phyloP scores from a whole-genome alignment of 2,329 filamentous ascomycete genomes.

The Diaporthe caulivora region DNA sequence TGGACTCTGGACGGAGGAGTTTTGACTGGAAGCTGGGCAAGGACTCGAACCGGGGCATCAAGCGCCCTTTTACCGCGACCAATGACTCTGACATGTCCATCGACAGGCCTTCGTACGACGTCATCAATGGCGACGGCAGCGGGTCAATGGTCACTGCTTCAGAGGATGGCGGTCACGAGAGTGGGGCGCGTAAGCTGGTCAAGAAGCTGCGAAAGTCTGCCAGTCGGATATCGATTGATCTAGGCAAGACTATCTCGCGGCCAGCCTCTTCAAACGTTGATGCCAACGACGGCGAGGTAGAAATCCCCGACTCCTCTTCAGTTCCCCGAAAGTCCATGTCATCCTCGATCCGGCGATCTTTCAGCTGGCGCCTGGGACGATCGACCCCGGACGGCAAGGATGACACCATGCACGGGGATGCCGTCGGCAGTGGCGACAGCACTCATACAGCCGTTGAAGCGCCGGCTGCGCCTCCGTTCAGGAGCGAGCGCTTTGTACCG shows the following conservation, averaged over 20 bases:
- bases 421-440: background rate
- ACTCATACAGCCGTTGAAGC: background rate
- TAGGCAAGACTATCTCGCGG: constrained; percentile 44
- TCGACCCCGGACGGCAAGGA: constrained; percentile 4
- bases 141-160: constrained; percentile 46
- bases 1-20: constrained; percentile 31
- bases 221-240: constrained; percentile 57
- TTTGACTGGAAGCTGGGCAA: constrained; percentile 18
- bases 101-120: constrained; percentile 52
- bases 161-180: constrained; percentile 38
- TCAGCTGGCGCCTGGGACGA: constrained; percentile 32
- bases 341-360: constrained; percentile 33
- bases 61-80: constrained; percentile 36
- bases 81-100: constrained; percentile 35
- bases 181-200: constrained; percentile 52
- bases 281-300: constrained; percentile 15
- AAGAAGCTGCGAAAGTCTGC: constrained; percentile 68
- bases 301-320: constrained; percentile 28
- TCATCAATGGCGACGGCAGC: constrained; percentile 50
- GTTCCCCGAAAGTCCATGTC: constrained; percentile 33
- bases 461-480: background rate
- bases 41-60: constrained; percentile 50
- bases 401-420: background rate
- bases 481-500: constrained; percentile 11
- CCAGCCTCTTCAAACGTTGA: constrained; percentile 6